These are phyloP conservation scores for Kluyveromyces lactis DNA, from an alignment of 805 yeast species.

Conservation along the genomic window DNA sequence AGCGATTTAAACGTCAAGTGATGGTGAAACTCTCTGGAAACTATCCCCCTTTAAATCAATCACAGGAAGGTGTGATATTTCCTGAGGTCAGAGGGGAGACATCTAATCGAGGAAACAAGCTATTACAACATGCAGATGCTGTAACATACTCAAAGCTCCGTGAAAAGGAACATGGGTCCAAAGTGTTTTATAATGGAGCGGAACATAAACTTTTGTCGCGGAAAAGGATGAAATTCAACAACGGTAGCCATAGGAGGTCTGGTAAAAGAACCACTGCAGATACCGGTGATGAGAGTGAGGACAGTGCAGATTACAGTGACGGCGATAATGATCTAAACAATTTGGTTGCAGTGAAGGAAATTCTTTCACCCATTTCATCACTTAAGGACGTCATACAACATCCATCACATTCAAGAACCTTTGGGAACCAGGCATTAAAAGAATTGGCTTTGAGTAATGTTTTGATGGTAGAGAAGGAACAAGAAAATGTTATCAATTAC, in stretches of 20 bases:
- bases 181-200: conserved; percentile 30
- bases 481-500: conserved; percentile 61
- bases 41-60: conserved; percentile 23
- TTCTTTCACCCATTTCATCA: conserved; percentile 70
- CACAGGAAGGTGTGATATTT: conserved; percentile 21
- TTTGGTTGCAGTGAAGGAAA: conserved; percentile 44
- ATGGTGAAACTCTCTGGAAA: conserved; percentile 28
- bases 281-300: conserved; percentile 4
- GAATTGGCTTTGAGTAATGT: conserved; percentile 65
- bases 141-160: conserved; percentile 39
- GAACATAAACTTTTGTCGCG: conserved; percentile 28
- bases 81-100: conserved; percentile 28
- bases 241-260: background rate
- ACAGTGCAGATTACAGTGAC: conserved; percentile 15
- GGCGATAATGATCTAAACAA: conserved; percentile 37
- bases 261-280: conserved; percentile 6
- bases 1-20: conserved; percentile 21
- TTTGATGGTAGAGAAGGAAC: conserved; percentile 74
- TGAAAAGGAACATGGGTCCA: conserved; percentile 24
- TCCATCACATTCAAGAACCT: conserved; percentile 61
- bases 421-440: conserved; percentile 45
- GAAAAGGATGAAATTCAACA: conserved; percentile 24
- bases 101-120: conserved; percentile 51
- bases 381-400: conserved; percentile 73
- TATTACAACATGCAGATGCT: conserved; percentile 40